Conservation (phyloP, 768 basidiomycete genomes). For the Podaxis rugospora region DNA sequence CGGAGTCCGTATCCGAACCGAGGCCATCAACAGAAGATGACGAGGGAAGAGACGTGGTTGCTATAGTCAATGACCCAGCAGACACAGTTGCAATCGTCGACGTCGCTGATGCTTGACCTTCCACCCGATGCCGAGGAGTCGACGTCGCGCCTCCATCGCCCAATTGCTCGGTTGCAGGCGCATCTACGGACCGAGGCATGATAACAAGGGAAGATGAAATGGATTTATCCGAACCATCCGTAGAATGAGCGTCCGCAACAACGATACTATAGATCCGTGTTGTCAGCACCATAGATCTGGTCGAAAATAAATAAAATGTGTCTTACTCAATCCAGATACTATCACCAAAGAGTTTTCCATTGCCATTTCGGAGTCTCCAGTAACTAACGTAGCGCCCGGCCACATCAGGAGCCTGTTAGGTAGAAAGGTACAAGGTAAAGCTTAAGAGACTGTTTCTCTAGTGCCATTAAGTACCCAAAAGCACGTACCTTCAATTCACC, state of each 20-base stretch:
- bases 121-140: slow-evolving; percentile 19
- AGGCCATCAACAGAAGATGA: slow-evolving; percentile 14
- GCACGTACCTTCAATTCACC: slow-evolving; percentile 64
- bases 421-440: background rate
- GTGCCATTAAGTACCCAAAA: background rate
- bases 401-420: slow-evolving; percentile 59
- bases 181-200: slow-evolving; percentile 43
- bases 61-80: slow-evolving; percentile 13
- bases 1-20: slow-evolving; percentile 25
- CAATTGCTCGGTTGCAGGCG: slow-evolving; percentile 16
- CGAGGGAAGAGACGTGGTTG: slow-evolving; percentile 15
- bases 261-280: slow-evolving; percentile 44
- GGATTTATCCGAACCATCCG: slow-evolving; percentile 38
- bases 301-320: background rate
- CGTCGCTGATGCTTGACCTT: slow-evolving; percentile 18
- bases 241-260: slow-evolving; percentile 49
- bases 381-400: slow-evolving; percentile 74
- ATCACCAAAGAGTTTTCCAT: slow-evolving; percentile 61
- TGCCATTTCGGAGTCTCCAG: slow-evolving; percentile 64
- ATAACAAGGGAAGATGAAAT: slow-evolving; percentile 63
- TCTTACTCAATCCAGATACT: slow-evolving; percentile 80
- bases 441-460: background rate
- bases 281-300: background rate
- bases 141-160: background rate
- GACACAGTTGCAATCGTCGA: slow-evolving; percentile 12